Base-by-base conservation (phyloP, 2,329 filamentous ascomycete genomes). In the Penicillium sp. region DNA sequence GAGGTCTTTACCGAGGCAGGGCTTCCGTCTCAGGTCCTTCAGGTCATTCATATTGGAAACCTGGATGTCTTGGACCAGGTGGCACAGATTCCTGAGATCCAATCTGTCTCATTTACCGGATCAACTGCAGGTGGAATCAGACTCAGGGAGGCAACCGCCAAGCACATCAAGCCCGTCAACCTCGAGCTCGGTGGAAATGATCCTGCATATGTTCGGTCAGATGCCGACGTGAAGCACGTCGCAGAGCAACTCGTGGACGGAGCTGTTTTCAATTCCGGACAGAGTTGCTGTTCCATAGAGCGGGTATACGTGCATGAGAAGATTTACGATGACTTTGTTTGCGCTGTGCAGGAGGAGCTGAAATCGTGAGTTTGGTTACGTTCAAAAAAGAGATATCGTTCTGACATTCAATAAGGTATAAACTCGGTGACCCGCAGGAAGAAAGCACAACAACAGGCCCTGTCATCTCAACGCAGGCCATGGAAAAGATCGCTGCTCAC, bases 151-250 rank as follows among this genome's bases (percentile, higher is more conserved):
- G 86, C 88, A 3, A 88, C 88, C 1, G 80, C 87, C 22, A 85
- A 88, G 61, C 82, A 89, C 37, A 79, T 95, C 42, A 84, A 94
- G 57, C 82, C 84, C 48, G 85, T 95, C 35, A 87, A 88, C 7
- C 78, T 96, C 35, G 90, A 96, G 71, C 81, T 96, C 22, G 90
- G 90, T 56, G 90, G 90, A 57, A 95, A 96, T 64, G 90, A 95
- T 64, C 87, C 90, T 3, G 89, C 89, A 15, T 95, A 95, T 62
- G 78, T 96, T 46, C 78, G 90, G 50, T 75, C 75, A 6, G 90
- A 95, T 59, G 88, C 91, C 1, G 88, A 95, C 64, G 70, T 95
- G 46, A 81, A 80, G 46, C 95, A 88, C 85, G 89, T 85, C 0
- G 90, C 90, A 0, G 88, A 86, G 58, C 87, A 95, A 70, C 88